Evolutionary conservation across 1,139 yeast genomes (phyloP).

Genomic region (Yamadazyma jaroonii): DNA sequence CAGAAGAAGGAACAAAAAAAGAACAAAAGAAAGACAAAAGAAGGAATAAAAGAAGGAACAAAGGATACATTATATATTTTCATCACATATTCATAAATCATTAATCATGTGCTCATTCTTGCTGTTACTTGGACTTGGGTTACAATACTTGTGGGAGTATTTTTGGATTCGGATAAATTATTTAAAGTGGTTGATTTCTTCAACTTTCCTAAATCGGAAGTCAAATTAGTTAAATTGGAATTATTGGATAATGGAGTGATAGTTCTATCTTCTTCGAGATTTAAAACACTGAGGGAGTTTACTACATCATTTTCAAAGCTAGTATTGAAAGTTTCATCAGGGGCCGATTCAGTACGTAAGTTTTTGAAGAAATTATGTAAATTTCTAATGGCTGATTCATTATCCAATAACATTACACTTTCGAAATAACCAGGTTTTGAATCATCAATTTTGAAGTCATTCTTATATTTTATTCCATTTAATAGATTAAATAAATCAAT

Average conservation of each 20-base stretch:
- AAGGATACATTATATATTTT: background rate
- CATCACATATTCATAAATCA: conserved; percentile 1
- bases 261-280: conserved; percentile 14
- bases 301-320: conserved; percentile 10
- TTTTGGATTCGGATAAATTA: conserved; percentile 32
- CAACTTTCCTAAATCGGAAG: conserved; percentile 13
- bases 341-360: background rate
- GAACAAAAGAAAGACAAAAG: background rate
- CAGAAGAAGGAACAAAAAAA: background rate
- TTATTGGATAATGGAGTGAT: conserved; percentile 28
- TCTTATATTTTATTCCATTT: conserved; percentile 52
- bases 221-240: conserved; percentile 23
- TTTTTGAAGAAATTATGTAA: conserved; percentile 42
- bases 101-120: conserved; percentile 32
- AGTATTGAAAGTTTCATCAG: conserved; percentile 7
- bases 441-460: conserved; percentile 54
- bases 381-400: conserved; percentile 43
- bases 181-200: conserved; percentile 31
- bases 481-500: conserved; percentile 52
- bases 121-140: conserved; percentile 49
- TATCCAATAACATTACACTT: conserved; percentile 50
- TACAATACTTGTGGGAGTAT: conserved; percentile 39
- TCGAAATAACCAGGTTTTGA: conserved; percentile 66
- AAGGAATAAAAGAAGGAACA: background rate
- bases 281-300: conserved; percentile 13